Evolutionary conservation across 1,139 yeast species (phyloP).

Genomic region (Taiozyma sp.): DNA sequence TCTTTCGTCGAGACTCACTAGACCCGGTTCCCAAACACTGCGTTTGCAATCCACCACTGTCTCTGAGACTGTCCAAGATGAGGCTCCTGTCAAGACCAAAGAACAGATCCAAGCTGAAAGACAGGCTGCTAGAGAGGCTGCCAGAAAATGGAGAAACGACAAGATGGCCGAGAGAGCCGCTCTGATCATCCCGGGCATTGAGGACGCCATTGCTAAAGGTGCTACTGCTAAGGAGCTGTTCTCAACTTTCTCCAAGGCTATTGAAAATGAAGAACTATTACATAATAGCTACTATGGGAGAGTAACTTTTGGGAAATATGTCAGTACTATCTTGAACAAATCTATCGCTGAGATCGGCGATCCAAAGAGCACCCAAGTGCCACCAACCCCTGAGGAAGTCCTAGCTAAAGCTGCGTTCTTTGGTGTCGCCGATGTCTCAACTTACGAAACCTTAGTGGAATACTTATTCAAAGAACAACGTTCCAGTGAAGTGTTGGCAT

Average conservation of each 20-base stretch:
- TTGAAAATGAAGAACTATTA: constrained; percentile 4
- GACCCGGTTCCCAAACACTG: not conserved
- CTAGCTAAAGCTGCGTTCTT: constrained; percentile 13
- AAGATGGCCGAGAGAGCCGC: not conserved
- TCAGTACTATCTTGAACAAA: constrained; percentile 6
- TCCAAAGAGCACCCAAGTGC: constrained; percentile 9
- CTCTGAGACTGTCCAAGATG: not conserved
- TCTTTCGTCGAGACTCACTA: not conserved
- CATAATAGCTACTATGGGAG: constrained; percentile 1
- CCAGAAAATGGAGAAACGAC: not conserved
- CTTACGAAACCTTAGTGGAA: constrained; percentile 10
- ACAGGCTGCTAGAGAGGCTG: not conserved
- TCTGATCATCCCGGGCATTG: not conserved
- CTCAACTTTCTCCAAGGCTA: constrained; percentile 2
- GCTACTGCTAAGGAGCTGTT: constrained; percentile 5
- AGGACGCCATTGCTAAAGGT: not conserved
- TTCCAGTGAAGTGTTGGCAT: constrained; percentile 9
- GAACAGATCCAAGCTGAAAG: not conserved
- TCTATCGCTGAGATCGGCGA: constrained; percentile 14
- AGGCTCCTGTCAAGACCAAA: not conserved
- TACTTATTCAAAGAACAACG: constrained; percentile 12
- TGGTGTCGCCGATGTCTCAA: constrained; percentile 9
- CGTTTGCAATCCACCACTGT: not conserved
- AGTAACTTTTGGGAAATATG: not conserved
- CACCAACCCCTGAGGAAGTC: constrained; percentile 18